phyloP scores from a whole-genome alignment of 768 basidiomycete genomes.

The Boletus rubescentipes region DNA sequence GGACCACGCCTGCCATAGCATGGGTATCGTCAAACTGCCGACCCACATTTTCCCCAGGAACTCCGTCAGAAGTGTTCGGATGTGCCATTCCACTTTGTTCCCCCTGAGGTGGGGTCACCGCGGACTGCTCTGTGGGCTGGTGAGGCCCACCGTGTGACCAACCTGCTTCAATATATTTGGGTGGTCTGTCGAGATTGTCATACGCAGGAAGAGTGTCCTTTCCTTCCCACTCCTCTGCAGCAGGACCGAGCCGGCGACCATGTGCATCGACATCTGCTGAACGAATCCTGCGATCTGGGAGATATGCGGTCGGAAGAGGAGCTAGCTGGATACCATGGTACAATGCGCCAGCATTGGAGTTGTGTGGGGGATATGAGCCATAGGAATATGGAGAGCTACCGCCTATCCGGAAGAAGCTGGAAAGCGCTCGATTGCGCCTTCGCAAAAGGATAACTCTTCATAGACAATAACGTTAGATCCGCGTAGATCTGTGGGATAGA shows the following conservation, averaged over 20 bases:
- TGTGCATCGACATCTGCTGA: conserved; percentile 39
- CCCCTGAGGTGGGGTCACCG: neutral
- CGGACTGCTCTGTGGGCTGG: neutral
- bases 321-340: conserved; percentile 19
- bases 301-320: conserved; percentile 23
- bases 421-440: conserved; percentile 15
- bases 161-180: conserved; percentile 39
- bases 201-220: conserved; percentile 52
- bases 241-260: conserved; percentile 37
- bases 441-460: conserved; percentile 25
- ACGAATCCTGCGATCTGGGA: conserved; percentile 24
- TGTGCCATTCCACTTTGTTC: conserved; percentile 1
- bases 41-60: neutral
- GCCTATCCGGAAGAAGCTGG: conserved; percentile 22
- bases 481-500: neutral
- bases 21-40: neutral
- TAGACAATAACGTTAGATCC: conserved; percentile 1
- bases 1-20: neutral
- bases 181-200: conserved; percentile 44
- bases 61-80: neutral
- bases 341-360: conserved; percentile 4
- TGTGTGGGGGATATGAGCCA: neutral
- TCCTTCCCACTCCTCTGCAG: conserved; percentile 36
- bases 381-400: neutral
- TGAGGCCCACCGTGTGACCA: conserved; percentile 3